Evolutionary conservation across 2,329 filamentous ascomycete species (phyloP).

Genomic region (Dactylonectria estremocensis): DNA sequence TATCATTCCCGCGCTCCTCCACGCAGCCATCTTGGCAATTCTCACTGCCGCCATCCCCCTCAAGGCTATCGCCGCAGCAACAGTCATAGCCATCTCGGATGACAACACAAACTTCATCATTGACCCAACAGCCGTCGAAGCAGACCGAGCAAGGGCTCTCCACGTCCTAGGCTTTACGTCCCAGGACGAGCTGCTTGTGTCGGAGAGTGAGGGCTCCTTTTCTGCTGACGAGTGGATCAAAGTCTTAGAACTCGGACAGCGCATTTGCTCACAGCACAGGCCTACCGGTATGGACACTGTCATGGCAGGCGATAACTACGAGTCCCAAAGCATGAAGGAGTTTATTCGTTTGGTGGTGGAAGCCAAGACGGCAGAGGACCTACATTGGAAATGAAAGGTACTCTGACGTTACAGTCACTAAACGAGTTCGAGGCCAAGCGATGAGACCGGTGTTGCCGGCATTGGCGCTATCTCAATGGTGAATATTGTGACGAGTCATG

Average conservation of each 20-base stretch:
- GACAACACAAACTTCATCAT: conserved; percentile 62
- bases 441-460: conserved; percentile 25
- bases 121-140: conserved; percentile 75
- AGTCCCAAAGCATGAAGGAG: conserved; percentile 67
- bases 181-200: conserved; percentile 79
- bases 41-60: conserved; percentile 88
- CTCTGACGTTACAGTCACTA: conserved; percentile 21
- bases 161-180: conserved; percentile 91
- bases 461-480: conserved; percentile 12
- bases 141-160: conserved; percentile 76
- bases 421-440: conserved; percentile 19
- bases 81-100: conserved; percentile 72
- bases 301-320: conserved; percentile 61
- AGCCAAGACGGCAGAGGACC: conserved; percentile 65
- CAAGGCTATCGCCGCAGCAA: conserved; percentile 78
- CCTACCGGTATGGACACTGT: conserved; percentile 59
- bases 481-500: conserved; percentile 6
- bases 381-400: conserved; percentile 69
- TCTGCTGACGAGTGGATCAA: conserved; percentile 82
- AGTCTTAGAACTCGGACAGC: conserved; percentile 75
- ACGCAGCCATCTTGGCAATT: conserved; percentile 83
- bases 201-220: conserved; percentile 87
- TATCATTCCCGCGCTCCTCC: conserved; percentile 85
- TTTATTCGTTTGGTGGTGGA: conserved; percentile 76
- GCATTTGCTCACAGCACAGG: conserved; percentile 71